Evolutionary conservation across 2,329 filamentous ascomycete genomes (phyloP).

Genomic region (Macrophomina pseudophaseolina): DNA sequence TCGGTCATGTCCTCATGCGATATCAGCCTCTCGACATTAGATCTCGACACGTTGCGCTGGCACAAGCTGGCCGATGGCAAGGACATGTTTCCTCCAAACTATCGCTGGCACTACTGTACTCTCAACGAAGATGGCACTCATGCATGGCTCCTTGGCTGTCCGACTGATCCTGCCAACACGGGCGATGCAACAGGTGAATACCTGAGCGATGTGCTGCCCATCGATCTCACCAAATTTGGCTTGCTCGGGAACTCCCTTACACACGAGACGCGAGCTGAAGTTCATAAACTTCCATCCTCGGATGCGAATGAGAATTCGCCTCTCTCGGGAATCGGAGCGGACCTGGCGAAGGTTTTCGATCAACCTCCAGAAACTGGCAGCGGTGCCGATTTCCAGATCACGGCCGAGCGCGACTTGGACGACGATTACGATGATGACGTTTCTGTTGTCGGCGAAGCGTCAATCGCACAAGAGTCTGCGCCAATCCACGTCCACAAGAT

Average conservation of each 20-base stretch:
- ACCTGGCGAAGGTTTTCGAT: constrained; percentile 87
- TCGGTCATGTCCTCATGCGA: constrained; percentile 85
- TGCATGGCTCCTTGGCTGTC: constrained; percentile 94
- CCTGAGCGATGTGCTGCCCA: constrained; percentile 89
- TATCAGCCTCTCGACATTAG: constrained; percentile 87
- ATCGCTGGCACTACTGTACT: constrained; percentile 97
- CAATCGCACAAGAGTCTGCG: constrained; percentile 46
- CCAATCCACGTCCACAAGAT: constrained; percentile 95
- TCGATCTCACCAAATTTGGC: constrained; percentile 90
- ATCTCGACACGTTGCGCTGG: constrained; percentile 87
- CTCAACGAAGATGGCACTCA: constrained; percentile 95
- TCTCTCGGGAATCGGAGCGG: constrained; percentile 74
- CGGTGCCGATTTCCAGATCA: constrained; percentile 89
- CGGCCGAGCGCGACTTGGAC: constrained; percentile 78
- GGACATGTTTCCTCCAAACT: constrained; percentile 90
- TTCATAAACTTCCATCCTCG: constrained; percentile 45
- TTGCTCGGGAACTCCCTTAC: constrained; percentile 79
- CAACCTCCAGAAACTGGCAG: constrained; percentile 81
- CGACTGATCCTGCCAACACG: constrained; percentile 70
- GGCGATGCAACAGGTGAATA: constrained; percentile 84
- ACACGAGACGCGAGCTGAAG: constrained; percentile 47
- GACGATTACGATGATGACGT: constrained; percentile 70
- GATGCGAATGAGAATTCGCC: constrained; percentile 59
- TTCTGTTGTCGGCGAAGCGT: constrained; percentile 41
- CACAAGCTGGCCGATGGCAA: constrained; percentile 92